A percentile compares a stretch with the other conserved stretches of the same genome.
Conservation (phyloP, 768 basidiomycete genomes). For the Pisolithus orientalis region DNA sequence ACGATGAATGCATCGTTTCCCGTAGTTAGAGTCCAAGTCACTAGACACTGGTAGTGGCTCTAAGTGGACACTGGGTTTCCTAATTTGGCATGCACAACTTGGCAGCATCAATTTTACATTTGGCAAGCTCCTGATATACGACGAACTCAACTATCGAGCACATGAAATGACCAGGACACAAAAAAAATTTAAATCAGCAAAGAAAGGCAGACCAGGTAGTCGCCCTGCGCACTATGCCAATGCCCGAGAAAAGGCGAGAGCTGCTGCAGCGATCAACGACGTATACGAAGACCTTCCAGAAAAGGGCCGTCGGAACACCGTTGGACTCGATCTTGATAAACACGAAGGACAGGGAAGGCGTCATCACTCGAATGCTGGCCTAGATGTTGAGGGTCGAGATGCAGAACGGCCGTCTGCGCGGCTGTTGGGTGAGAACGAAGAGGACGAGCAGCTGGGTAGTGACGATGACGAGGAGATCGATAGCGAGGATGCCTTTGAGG, state of each 20-base stretch:
- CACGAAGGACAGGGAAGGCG: slow-evolving; percentile 39
- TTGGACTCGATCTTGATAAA: slow-evolving; percentile 48
- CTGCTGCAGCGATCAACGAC: slow-evolving; percentile 34
- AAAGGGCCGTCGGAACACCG: slow-evolving; percentile 43
- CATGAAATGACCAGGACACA: neutral
- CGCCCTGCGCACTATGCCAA: neutral
- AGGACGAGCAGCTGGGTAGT: slow-evolving; percentile 50
- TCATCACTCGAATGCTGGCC: slow-evolving; percentile 35
- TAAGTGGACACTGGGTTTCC: neutral
- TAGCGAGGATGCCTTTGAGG: slow-evolving; percentile 78
- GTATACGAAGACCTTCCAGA: slow-evolving; percentile 59
- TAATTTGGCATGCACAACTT: neutral
- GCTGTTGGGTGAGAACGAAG: slow-evolving; percentile 47
- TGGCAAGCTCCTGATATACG: neutral
- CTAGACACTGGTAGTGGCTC: too few species aligned
- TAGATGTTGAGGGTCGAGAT: slow-evolving; percentile 28
- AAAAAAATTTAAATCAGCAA: neutral
- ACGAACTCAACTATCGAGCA: neutral
- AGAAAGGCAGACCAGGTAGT: neutral
- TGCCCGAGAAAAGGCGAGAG: slow-evolving; percentile 13
- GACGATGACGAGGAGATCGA: slow-evolving; percentile 84
- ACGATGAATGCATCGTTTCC: too few species aligned
- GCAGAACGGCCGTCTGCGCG: slow-evolving; percentile 35
- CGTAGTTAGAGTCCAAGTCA: too few species aligned
- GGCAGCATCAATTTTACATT: neutral